Evolutionary conservation across 2,329 filamentous ascomycete genomes (phyloP).

Genomic region (Fusarium pseudograminearum): DNA sequence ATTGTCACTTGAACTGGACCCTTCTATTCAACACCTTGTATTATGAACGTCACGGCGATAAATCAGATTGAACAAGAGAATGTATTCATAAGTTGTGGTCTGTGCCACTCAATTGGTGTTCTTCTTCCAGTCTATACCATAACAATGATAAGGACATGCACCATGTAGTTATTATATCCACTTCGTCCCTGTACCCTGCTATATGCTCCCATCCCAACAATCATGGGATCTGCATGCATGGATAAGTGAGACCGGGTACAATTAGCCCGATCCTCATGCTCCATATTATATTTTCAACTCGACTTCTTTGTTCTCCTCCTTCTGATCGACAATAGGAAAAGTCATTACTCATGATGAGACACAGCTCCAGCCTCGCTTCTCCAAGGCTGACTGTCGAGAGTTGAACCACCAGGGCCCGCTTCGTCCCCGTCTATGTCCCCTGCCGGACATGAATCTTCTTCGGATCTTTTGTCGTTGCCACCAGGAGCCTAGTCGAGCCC

Average conservation of each 20-base stretch:
- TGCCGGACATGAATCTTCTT: conserved; percentile 24
- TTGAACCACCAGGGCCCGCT: conserved; percentile 40
- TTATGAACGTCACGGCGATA: neutral
- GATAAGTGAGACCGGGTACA: neutral
- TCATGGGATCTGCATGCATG: neutral
- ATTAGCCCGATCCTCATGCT: neutral
- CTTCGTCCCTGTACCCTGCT: conserved; percentile 8
- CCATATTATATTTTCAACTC: neutral
- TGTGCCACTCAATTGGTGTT: conserved; percentile 3
- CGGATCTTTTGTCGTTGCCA: conserved; percentile 37
- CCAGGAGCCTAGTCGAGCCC: conserved; percentile 37
- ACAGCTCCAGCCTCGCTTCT: conserved; percentile 43
- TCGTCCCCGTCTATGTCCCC: conserved; percentile 24
- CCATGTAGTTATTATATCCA: conserved; percentile 13
- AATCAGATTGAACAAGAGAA: neutral
- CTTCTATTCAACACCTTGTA: neutral
- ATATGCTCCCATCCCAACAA: neutral
- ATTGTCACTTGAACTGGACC: neutral
- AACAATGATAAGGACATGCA: neutral
- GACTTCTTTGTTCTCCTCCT: neutral
- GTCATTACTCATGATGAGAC: conserved; percentile 37
- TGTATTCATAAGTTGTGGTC: conserved; percentile 10
- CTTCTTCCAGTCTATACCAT: neutral
- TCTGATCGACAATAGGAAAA: conserved; percentile 16
- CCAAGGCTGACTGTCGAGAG: conserved; percentile 26